A percentile compares a stretch with the other conserved stretches of the same genome.
Conservation (phyloP, 768 basidiomycete species). For the Dacryopinax spathularia region DNA sequence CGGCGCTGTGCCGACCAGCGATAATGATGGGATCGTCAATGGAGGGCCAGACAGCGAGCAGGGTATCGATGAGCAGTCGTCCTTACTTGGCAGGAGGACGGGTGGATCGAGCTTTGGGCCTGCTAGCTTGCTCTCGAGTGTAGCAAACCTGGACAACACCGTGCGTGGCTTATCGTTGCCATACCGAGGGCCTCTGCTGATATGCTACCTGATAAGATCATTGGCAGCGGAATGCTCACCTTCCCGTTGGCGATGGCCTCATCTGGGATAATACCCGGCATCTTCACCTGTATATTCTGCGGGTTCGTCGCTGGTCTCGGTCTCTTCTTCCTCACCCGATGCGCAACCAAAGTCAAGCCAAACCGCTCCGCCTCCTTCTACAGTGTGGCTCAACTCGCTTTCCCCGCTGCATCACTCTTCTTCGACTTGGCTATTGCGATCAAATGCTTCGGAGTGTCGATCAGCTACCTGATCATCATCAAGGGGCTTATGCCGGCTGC, state of each 20-base stretch:
- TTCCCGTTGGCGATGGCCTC: slow-evolving; percentile 59
- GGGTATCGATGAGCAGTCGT: not conserved
- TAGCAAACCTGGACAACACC: slow-evolving; percentile 12
- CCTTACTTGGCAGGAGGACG: not conserved
- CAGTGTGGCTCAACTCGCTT: slow-evolving; percentile 69
- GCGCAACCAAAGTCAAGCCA: slow-evolving; percentile 53
- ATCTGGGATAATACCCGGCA: slow-evolving; percentile 76
- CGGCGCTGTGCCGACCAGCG: not conserved
- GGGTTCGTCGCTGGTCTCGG: slow-evolving; percentile 68
- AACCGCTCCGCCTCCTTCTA: slow-evolving; percentile 74
- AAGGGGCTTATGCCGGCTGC: slow-evolving; percentile 90
- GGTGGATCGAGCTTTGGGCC: not conserved
- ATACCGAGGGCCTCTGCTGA: not conserved
- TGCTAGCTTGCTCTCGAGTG: not conserved
- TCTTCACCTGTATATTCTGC: slow-evolving; percentile 73
- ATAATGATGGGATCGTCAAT: not conserved
- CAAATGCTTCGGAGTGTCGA: slow-evolving; percentile 94
- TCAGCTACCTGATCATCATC: slow-evolving; percentile 84
- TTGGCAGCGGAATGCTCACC: not conserved
- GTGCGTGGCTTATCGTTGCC: not conserved
- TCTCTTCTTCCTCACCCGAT: slow-evolving; percentile 72
- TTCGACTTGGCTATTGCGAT: slow-evolving; percentile 90
- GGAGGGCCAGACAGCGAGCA: not conserved
- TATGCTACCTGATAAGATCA: not conserved
- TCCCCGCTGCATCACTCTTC: slow-evolving; percentile 71